Conservation (phyloP, 116 monocot species). For the Cymodocea nodosa region DNA sequence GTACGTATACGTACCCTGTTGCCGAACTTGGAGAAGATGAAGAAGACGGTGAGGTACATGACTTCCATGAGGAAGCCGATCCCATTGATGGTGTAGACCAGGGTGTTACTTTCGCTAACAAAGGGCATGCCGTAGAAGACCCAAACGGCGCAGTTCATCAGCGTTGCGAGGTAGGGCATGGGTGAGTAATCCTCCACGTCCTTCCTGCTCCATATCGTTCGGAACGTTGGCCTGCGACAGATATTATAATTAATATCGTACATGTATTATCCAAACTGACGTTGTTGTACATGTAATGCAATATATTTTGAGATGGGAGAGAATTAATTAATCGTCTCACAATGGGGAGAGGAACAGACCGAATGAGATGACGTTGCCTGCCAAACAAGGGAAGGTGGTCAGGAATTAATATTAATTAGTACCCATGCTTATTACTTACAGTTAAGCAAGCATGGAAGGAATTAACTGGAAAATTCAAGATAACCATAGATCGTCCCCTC, state of each 20-base stretch:
- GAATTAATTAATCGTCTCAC: slow-evolving; percentile 7
- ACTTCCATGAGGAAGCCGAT: slow-evolving; percentile 33
- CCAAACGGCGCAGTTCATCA: slow-evolving; percentile 75
- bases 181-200: slow-evolving; percentile 63
- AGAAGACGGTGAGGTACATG: slow-evolving; percentile 39
- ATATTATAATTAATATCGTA: too few relatives aligned
- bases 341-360: slow-evolving; percentile 39
- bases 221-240: slow-evolving; percentile 40
- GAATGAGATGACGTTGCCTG: slow-evolving; percentile 59
- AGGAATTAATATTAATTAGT: too few relatives aligned
- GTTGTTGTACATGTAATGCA: too few relatives aligned
- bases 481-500: too few relatives aligned
- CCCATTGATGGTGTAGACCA: slow-evolving; percentile 68
- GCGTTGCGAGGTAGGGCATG: slow-evolving; percentile 43
- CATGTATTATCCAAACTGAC: too few relatives aligned
- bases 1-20: not conserved
- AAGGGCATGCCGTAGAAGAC: slow-evolving; percentile 65
- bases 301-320: too few relatives aligned
- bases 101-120: slow-evolving; percentile 36
- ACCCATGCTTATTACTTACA: too few relatives aligned
- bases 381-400: too few relatives aligned
- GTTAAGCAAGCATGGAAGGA: too few relatives aligned
- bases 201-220: slow-evolving; percentile 32
- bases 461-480: too few relatives aligned
- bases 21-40: slow-evolving; percentile 19